Conservation (phyloP, 495 filamentous ascomycete genomes). For the Aspergillus cristatus region DNA sequence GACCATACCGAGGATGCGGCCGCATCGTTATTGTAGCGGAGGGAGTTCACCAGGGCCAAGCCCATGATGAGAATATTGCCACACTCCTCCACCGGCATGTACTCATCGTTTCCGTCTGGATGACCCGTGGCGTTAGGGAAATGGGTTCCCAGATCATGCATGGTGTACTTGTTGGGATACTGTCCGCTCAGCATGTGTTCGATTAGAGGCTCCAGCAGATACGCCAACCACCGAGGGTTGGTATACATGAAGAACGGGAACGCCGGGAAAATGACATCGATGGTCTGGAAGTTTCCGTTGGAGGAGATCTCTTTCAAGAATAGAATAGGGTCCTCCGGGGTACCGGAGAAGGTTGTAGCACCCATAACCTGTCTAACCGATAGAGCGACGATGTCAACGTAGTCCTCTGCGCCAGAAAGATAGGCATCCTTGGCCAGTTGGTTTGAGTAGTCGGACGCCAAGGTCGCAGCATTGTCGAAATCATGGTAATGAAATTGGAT, state of each 20-base stretch:
- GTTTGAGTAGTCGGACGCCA: constrained; percentile 70
- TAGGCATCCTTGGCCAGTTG: constrained; percentile 71
- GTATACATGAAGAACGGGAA: constrained; percentile 96
- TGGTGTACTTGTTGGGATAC: constrained; percentile 84
- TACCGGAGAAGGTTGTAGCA: constrained; percentile 81
- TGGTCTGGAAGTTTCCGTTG: constrained; percentile 89
- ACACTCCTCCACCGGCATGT: constrained; percentile 97
- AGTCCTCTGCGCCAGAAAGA: constrained; percentile 37
- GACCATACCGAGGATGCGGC: constrained; percentile 46
- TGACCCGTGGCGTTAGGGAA: constrained; percentile 94
- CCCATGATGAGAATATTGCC: constrained; percentile 97
- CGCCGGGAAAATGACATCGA: constrained; percentile 93
- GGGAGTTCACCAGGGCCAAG: constrained; percentile 71
- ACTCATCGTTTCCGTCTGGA: constrained; percentile 78
- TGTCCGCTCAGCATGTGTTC: constrained; percentile 88
- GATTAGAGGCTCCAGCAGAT: constrained; percentile 79
- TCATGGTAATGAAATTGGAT: constrained; percentile 71
- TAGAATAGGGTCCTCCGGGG: constrained; percentile 70
- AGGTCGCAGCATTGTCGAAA: constrained; percentile 48
- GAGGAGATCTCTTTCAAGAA: constrained; percentile 96
- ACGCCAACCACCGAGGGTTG: constrained; percentile 84
- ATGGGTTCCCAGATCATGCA: constrained; percentile 84
- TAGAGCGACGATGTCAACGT: constrained; percentile 76
- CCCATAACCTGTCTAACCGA: constrained; percentile 89
- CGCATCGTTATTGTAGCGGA: constrained; percentile 56